These are phyloP conservation scores for Phytophthora melonis DNA, from an alignment of 352 stramenopile species.

Conservation along the genomic window DNA sequence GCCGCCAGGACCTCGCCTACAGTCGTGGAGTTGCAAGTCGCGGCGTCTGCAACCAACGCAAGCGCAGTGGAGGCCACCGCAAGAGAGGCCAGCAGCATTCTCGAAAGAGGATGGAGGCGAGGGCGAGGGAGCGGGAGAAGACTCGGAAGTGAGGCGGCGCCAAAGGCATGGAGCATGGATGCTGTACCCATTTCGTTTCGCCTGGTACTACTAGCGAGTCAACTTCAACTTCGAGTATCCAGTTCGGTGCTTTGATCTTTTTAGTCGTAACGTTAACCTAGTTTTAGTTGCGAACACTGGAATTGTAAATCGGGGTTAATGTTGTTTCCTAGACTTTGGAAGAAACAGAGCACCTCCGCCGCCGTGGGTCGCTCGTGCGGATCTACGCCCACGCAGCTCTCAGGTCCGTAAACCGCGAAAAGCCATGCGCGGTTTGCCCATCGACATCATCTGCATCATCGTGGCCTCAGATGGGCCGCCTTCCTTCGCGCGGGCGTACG, in stretches of 20 bases:
- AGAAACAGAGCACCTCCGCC: slow-evolving; percentile 13
- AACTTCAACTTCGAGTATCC: neutral
- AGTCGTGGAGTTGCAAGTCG: slow-evolving; percentile 12
- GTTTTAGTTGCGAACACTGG: too few relatives aligned
- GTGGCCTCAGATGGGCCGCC: slow-evolving; percentile 21
- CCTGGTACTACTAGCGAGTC: neutral
- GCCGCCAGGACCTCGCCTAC: slow-evolving; percentile 13
- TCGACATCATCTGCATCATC: slow-evolving; percentile 17
- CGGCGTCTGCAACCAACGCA: slow-evolving; percentile 11
- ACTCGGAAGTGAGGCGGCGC: neutral
- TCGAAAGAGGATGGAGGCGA: neutral
- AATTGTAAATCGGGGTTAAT: too few relatives aligned
- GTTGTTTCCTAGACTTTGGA: neutral
- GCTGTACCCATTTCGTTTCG: neutral
- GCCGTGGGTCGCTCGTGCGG: slow-evolving; percentile 12
- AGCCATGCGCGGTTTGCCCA: slow-evolving; percentile 7
- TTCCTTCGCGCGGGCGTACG: neutral
- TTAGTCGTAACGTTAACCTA: too few relatives aligned
- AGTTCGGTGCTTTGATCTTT: too few relatives aligned
- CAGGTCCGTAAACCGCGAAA: slow-evolving; percentile 5
- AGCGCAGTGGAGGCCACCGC: slow-evolving; percentile 5
- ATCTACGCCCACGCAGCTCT: slow-evolving; percentile 19
- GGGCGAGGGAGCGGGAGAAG: neutral
- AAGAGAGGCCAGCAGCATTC: slow-evolving; percentile 25
- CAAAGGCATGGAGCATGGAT: neutral